Base-by-base conservation (phyloP, 495 filamentous ascomycete species). In the Hypoxylon rickii region DNA sequence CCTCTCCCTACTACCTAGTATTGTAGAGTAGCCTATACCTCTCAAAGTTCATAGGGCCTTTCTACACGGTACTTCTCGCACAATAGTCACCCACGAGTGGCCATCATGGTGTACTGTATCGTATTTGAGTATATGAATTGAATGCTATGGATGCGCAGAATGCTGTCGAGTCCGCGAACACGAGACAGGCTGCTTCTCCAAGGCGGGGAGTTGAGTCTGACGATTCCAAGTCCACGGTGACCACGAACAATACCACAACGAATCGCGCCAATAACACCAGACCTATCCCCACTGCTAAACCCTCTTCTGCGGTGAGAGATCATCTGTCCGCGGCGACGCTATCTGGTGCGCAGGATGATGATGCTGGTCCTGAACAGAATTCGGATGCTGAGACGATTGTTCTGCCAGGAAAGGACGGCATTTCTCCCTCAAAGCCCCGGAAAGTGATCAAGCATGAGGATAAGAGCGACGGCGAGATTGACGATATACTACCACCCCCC, bases 351-450 rank as follows among this genome's bases (percentile, higher is more conserved):
- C 60, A 64, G 42, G 76, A 76, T 24, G 74, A 76, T 15, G 71
- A 76, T 70, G 69, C 61, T 43, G 68, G 42, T 20, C 72, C 61
- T 51, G 81, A 83, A 31, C 82, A 79, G 46, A 87, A 90, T 65
- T 91, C 88, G 10, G 89, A 92, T 69, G 88, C 89, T 50, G 88
- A 91, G 72, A 92, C 89, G 4, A 88, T 90, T 53, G 86, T 90
- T 38, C 76, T 90, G 17, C 83, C 86, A 16, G 86, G 86, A 32
- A 88, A 88, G 51, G 83, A 89, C 62, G 85, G 85, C 34, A 67
- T 84, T 61, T 86, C 85, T 17, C 83, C 84, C 1, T 83, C 86
- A 48, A 89, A 88, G 68, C 79, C 80, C 54, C 79, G 82, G 22
- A 89, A 89, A 70, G 68, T 77, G 44, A 85, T 90, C 65, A 85